These are phyloP conservation scores for Eragrostis nindensis DNA, from an alignment of 176 grass and related monocot genomes.

Conservation along the genomic window DNA sequence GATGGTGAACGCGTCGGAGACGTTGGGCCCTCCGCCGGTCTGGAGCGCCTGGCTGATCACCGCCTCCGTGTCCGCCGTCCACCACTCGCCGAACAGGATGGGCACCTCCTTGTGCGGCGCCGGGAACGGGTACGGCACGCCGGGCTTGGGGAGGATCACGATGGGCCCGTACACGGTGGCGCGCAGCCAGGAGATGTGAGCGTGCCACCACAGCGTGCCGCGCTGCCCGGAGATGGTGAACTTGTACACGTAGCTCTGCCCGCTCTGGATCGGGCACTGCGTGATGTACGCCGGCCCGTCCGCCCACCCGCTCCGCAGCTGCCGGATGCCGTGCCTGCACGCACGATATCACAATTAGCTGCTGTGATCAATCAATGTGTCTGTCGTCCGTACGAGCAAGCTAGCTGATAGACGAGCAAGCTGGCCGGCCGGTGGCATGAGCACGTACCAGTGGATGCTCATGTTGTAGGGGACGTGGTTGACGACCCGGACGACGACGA, in stretches of 20 bases:
- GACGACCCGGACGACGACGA: slow-evolving; percentile 69
- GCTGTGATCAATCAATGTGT: neutral
- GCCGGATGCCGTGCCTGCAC: slow-evolving; percentile 74
- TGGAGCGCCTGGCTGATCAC: slow-evolving; percentile 64
- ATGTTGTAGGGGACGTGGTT: slow-evolving; percentile 76
- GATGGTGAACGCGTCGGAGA: slow-evolving; percentile 70
- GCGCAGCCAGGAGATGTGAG: slow-evolving; percentile 84
- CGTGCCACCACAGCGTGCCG: slow-evolving; percentile 93
- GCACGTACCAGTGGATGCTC: slow-evolving; percentile 71
- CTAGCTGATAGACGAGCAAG: neutral
- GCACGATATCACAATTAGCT: neutral
- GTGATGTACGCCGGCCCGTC: slow-evolving; percentile 92
- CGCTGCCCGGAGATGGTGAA: slow-evolving; percentile 80
- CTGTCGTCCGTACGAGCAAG: neutral
- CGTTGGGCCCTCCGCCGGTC: slow-evolving; percentile 60
- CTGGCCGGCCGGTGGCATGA: no score
- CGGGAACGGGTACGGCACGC: slow-evolving; percentile 66
- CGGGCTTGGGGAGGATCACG: slow-evolving; percentile 74
- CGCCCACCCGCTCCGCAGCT: slow-evolving; percentile 74
- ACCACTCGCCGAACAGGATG: slow-evolving; percentile 77
- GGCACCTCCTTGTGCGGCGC: slow-evolving; percentile 67
- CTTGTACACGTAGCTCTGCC: slow-evolving; percentile 79
- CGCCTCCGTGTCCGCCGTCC: slow-evolving; percentile 72
- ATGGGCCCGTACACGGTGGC: slow-evolving; percentile 71
- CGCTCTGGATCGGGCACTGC: slow-evolving; percentile 78